A percentile compares a stretch with the other conserved stretches of the same genome.
Conservation (phyloP, 768 basidiomycete species). For the Leccinellum albellum region DNA sequence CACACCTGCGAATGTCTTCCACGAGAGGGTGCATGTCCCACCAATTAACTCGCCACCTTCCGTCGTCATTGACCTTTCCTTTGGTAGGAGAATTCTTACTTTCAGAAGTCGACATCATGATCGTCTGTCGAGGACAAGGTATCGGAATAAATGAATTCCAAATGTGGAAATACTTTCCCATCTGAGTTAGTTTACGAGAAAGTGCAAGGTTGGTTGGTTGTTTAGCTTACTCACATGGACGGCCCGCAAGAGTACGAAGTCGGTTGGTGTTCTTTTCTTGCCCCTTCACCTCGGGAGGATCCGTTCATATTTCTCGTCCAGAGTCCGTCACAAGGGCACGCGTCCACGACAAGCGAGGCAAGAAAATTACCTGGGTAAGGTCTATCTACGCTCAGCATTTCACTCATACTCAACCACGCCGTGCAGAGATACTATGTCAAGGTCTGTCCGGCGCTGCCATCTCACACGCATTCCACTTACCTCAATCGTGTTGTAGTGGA, state of each 20-base stretch:
- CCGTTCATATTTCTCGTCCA: slow-evolving; percentile 21
- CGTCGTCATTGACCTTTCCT: slow-evolving; percentile 50
- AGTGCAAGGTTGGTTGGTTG: slow-evolving; percentile 4
- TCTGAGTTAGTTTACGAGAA: background rate
- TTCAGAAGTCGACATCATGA: slow-evolving; percentile 27
- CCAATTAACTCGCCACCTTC: slow-evolving; percentile 63
- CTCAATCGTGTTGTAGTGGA: slow-evolving; percentile 46
- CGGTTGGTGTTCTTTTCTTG: slow-evolving; percentile 40
- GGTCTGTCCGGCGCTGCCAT: slow-evolving; percentile 34
- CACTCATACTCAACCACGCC: slow-evolving; percentile 13
- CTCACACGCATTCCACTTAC: slow-evolving; percentile 1
- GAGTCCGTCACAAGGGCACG: slow-evolving; percentile 54
- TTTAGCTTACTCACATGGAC: slow-evolving; percentile 28
- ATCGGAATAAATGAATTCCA: background rate
- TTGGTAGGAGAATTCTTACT: slow-evolving; percentile 47
- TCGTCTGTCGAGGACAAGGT: background rate
- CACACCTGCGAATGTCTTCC: slow-evolving; percentile 54
- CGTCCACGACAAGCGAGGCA: slow-evolving; percentile 43
- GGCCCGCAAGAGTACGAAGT: slow-evolving; percentile 60
- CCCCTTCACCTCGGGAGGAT: background rate
- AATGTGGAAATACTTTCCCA: background rate
- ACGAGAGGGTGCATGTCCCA: slow-evolving; percentile 67
- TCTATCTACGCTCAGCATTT: slow-evolving; percentile 1
- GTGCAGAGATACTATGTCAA: slow-evolving; percentile 55
- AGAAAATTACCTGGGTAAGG: slow-evolving; percentile 50